phyloP scores from a whole-genome alignment of 139 green algal genomes.

The Micractinium conductrix region DNA sequence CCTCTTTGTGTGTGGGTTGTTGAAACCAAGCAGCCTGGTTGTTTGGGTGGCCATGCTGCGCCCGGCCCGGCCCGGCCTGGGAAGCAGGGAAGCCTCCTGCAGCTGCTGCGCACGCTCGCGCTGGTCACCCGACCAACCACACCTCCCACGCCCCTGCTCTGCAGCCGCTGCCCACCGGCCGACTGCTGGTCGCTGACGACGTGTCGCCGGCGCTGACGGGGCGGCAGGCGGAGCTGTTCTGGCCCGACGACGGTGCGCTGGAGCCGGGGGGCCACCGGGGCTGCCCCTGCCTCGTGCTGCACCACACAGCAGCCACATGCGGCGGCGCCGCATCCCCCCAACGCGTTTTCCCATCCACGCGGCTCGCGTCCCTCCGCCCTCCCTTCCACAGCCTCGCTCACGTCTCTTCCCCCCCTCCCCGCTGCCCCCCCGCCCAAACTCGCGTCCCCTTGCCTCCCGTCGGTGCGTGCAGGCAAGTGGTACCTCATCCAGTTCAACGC shows the following conservation, averaged over 20 bases:
- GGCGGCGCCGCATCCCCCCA: no score
- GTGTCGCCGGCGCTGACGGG: constrained; percentile 67
- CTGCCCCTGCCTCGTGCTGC: background rate
- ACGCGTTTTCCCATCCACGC: no score
- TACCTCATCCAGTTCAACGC: constrained; percentile 38
- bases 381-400: background rate
- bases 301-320: background rate
- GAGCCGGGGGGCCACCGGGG: constrained; percentile 83
- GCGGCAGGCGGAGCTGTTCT: constrained; percentile 87
- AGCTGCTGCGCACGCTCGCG: no score
- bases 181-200: constrained; percentile 58
- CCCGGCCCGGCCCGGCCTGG: no score
- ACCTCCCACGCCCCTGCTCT: background rate
- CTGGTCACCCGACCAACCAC: no score
- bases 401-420: background rate
- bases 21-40: background rate
- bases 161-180: constrained; percentile 52
- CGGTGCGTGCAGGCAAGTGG: constrained; percentile 32
- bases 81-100: no score
- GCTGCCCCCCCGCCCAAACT: no score
- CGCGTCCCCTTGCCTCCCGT: no score
- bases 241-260: constrained; percentile 89
- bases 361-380: background rate
- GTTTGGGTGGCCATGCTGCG: no score
- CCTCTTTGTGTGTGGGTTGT: background rate